Evolutionary conservation across 495 filamentous ascomycete genomes (phyloP).

Genomic region (Trichoderma reesei): DNA sequence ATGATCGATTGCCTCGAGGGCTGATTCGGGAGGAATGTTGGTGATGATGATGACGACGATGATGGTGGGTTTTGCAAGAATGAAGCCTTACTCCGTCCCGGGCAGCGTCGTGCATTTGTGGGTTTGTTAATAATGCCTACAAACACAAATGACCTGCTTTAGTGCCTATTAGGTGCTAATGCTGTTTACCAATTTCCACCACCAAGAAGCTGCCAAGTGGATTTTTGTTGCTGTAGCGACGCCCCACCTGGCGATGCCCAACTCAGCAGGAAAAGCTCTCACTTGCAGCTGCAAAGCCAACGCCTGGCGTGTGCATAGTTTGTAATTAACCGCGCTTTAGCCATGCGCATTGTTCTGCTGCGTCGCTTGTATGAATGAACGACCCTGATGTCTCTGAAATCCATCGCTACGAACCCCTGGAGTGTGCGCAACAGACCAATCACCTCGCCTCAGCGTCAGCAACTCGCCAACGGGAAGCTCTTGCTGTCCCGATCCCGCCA

Average conservation of each 20-base stretch:
- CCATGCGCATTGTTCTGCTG: not conserved
- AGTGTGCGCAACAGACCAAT: not conserved
- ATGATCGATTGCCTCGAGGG: not conserved
- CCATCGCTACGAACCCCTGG: not conserved
- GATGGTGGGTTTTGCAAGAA: not conserved
- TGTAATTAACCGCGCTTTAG: not conserved
- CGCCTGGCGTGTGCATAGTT: not conserved
- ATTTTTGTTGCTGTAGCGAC: constrained; percentile 1
- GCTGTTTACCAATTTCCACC: constrained; percentile 9
- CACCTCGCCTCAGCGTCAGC: not conserved
- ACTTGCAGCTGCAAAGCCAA: not conserved
- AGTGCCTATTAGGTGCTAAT: not conserved
- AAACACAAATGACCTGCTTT: no score
- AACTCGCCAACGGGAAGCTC: not conserved
- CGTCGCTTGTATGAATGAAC: not conserved
- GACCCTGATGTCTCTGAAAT: no score
- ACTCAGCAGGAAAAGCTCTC: not conserved
- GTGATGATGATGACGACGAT: no score
- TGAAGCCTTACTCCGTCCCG: not conserved
- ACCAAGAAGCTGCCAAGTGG: constrained; percentile 3
- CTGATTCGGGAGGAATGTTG: not conserved
- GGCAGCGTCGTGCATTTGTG: not conserved
- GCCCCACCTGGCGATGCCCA: not conserved
- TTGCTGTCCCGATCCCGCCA: not conserved
- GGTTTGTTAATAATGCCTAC: not conserved